phyloP scores from a whole-genome alignment of 257 asterid genomes.

The Rehmannia glutinosa region DNA sequence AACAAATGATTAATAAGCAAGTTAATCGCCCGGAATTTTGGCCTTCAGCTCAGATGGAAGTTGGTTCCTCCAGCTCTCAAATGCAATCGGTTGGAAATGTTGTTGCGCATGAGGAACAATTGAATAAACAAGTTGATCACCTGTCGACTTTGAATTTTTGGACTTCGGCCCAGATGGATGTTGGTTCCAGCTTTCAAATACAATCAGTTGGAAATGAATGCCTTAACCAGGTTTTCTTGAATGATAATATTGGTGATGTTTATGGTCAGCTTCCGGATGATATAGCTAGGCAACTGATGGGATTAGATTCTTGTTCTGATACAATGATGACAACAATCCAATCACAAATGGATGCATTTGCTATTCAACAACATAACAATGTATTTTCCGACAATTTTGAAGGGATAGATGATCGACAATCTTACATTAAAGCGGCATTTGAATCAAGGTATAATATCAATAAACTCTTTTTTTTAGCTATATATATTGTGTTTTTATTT shows the following conservation, averaged over 20 bases:
- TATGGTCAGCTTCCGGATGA: neutral
- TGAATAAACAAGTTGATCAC: neutral
- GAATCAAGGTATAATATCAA: conserved; percentile 35
- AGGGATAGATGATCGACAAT: conserved; percentile 31
- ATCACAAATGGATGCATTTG: conserved; percentile 14
- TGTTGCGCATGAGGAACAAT: too few species aligned
- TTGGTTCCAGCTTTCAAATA: neutral
- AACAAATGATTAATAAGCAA: conserved; percentile 11
- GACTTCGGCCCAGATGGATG: neutral
- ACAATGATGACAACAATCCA: conserved; percentile 7
- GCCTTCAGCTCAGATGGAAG: too few species aligned
- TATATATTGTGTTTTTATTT: neutral
- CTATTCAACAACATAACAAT: neutral
- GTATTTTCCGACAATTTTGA: conserved; percentile 4
- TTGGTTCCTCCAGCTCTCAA: too few species aligned
- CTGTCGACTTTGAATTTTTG: neutral
- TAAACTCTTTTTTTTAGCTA: neutral
- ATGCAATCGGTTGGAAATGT: too few species aligned
- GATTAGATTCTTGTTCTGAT: conserved; percentile 12
- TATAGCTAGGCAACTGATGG: conserved; percentile 1
- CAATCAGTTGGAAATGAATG: neutral
- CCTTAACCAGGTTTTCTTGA: neutral
- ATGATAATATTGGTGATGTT: conserved; percentile 12
- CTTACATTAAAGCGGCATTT: conserved; percentile 28
- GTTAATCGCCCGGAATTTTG: too few species aligned